A percentile compares a stretch with the other conserved stretches of the same genome.
Evolutionary conservation across 352 stramenopile species (phyloP).

Genomic region (Pythium dissotocum): DNA sequence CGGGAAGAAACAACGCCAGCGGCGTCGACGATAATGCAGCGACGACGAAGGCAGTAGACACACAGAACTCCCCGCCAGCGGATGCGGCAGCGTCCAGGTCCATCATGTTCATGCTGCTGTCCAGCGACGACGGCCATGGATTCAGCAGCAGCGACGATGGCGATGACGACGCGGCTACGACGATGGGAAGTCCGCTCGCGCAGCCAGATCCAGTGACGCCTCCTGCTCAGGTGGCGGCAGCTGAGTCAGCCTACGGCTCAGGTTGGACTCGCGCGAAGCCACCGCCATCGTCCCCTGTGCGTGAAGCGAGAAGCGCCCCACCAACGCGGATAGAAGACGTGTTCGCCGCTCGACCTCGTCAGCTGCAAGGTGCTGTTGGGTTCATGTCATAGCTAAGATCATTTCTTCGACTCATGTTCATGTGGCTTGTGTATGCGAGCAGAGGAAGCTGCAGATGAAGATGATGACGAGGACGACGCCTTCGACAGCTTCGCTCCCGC

Average conservation of each 20-base stretch:
- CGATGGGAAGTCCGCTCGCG: constrained; percentile 31
- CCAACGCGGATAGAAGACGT: constrained; percentile 17
- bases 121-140: constrained; percentile 19
- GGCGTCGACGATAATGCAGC: neutral
- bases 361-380: neutral
- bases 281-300: neutral
- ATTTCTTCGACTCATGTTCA: neutral
- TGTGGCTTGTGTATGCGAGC: constrained; percentile 36
- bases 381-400: too few relatives aligned
- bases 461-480: neutral
- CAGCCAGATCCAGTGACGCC: neutral
- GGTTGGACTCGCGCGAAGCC: neutral
- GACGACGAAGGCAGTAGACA: constrained; percentile 23
- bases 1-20: too few relatives aligned
- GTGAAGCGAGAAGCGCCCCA: neutral
- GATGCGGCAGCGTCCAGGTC: neutral
- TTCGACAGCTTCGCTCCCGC: neutral
- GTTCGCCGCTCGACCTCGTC: neutral
- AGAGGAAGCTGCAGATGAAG: constrained; percentile 2
- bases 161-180: constrained; percentile 46
- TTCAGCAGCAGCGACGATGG: constrained; percentile 6
- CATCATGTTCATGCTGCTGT: constrained; percentile 22
- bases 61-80: neutral
- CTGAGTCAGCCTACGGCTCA: neutral
- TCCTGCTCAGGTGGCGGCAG: neutral